Evolutionary conservation across 805 yeast species (phyloP), one percentile per base, ranked within the genome.

Genomic region (Starmera amethionina): DNA sequence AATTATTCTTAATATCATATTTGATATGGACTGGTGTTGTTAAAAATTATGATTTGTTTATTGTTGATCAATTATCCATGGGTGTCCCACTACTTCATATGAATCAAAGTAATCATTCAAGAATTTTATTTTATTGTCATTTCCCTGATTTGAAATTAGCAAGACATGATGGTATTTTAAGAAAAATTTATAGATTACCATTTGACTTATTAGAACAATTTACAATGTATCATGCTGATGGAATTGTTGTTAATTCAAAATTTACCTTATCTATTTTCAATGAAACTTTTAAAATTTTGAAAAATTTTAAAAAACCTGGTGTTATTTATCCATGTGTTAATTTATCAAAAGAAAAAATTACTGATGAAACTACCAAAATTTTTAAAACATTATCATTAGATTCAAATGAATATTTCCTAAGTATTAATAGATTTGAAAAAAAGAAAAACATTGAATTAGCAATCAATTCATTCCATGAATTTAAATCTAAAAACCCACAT

Each of bases 121-220:
- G 75, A 38, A 70, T 84, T 4, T 62, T 93, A 39, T 93, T 90
- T 56, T 93, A 93, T 60, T 89, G 98, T 54, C 99, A 93, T 64
- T 90, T 90, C 59, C 98, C 99, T 0, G 99, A 93, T 59, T 82
- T 82, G 54, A 66, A 82, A 37, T 64, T 90, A 34, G 81, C 96
- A 0, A 64, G 65, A 15, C 79, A 80, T 40, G 64, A 70, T 3
- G 64, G 79, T 2, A 25, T 69, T 1, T 25, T 82, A 8, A 80
- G 87, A 51, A 64, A 62, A 44, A 38, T 83, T 0, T 93, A 93
- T 60, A 68, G 99, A 46, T 39, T 72, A 4, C 93, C 96, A 2
- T 90, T 93, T 59, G 96, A 93, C 59, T 48, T 63, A n/a, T 62
- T 83, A 18, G 99, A 93, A 61, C 87, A 85, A 49, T 68, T 82